Conservation (phyloP, 139 green algal genomes). For the Tetradesmus lagerheimii region DNA sequence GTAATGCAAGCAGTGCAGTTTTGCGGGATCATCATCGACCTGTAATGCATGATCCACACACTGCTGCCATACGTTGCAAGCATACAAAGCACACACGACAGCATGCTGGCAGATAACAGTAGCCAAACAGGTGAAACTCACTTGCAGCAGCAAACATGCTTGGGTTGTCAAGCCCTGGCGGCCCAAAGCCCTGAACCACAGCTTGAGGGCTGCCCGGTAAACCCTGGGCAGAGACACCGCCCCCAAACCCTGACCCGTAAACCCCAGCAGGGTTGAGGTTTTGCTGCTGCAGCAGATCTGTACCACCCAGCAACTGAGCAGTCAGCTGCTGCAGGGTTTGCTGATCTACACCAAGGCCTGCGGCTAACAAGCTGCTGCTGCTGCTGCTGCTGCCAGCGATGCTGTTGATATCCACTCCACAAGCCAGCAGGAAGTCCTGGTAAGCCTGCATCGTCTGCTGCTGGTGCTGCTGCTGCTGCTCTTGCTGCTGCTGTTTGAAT, state of each 20-base stretch:
- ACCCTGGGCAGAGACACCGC: background rate
- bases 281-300: background rate
- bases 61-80: too few relatives aligned
- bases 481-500: constrained; percentile 39
- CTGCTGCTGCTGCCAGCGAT: background rate
- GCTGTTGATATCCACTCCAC: background rate
- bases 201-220: background rate
- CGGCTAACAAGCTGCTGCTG: background rate
- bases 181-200: background rate
- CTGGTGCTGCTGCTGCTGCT: constrained; percentile 39
- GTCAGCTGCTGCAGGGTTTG: constrained; percentile 31
- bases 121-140: background rate
- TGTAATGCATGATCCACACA: too few relatives aligned
- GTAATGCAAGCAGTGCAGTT: too few relatives aligned
- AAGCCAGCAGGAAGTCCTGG: constrained; percentile 15
- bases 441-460: background rate
- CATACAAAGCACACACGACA: background rate
- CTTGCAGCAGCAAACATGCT: background rate
- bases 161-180: background rate
- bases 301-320: background rate
- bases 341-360: background rate
- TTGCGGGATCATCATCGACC: too few relatives aligned
- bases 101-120: background rate
- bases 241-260: background rate
- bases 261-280: background rate